Conservation (phyloP, 139 green algal genomes). For the Penium margaritaceum region DNA sequence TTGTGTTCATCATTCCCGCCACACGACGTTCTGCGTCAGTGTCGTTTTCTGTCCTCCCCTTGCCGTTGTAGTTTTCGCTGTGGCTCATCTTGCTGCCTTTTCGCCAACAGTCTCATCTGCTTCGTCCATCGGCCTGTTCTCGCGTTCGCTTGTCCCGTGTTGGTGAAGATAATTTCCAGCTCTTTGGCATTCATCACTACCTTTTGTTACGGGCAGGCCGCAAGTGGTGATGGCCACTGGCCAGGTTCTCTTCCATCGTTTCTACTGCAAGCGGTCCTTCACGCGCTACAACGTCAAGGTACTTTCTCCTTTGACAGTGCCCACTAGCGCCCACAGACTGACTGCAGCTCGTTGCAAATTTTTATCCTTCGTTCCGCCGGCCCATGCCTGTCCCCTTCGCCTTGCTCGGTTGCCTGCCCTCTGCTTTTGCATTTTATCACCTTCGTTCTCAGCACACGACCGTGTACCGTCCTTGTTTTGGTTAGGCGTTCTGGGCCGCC, state of each 20-base stretch:
- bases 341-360: background rate
- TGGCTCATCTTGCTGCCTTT: no score
- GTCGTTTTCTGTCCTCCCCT: background rate
- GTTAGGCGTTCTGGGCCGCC: no score
- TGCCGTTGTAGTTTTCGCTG: background rate
- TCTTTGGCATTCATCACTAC: background rate
- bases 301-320: background rate
- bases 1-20: background rate
- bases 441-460: no score
- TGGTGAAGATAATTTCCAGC: background rate
- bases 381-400: background rate
- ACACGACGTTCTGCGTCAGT: background rate
- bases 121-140: background rate
- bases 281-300: constrained; percentile 75
- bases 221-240: constrained; percentile 77
- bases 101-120: background rate
- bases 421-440: no score
- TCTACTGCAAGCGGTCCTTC: constrained; percentile 86
- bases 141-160: background rate
- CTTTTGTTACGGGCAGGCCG: constrained; percentile 43
- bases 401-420: no score
- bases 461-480: no score
- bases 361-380: background rate
- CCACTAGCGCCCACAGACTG: background rate
- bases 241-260: constrained; percentile 85